phyloP scores from a whole-genome alignment of 371 early-diverging fungal genomes.

The Syncephalastrum racemosum region DNA sequence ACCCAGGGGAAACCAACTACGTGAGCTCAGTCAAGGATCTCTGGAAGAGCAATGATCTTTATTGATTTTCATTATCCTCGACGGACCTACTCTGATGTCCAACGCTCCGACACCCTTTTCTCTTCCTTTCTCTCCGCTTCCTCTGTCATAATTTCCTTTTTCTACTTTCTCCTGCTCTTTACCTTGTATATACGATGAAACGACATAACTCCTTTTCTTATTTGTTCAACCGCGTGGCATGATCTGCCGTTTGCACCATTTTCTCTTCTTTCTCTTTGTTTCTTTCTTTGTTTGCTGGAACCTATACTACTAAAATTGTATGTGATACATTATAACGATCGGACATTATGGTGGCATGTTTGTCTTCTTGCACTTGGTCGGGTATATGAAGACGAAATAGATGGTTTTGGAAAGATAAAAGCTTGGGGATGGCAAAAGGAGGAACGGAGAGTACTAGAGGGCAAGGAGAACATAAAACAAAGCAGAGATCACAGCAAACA shows the following conservation, averaged over 20 bases:
- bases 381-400: too few species aligned
- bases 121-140: background rate
- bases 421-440: too few species aligned
- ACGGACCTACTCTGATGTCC: background rate
- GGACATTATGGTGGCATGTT: too few species aligned
- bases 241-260: too few species aligned
- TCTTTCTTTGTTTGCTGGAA: too few species aligned
- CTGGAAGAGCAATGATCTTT: conserved; percentile 23
- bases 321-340: too few species aligned
- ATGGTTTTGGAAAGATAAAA: too few species aligned
- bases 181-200: background rate
- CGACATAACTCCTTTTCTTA: too few species aligned
- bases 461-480: conserved; percentile 22
- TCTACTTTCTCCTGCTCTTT: conserved; percentile 3
- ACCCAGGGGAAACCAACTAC: conserved; percentile 20
- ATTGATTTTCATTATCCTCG: conserved; percentile 8
- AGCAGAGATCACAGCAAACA: conserved; percentile 21
- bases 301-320: too few species aligned
- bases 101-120: background rate
- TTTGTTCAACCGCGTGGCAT: too few species aligned
- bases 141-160: conserved; percentile 1
- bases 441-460: background rate
- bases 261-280: too few species aligned
- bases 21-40: conserved; percentile 25
- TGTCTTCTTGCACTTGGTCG: too few species aligned